A percentile compares a stretch with the other conserved stretches of the same genome.
Evolutionary conservation across 805 yeast genomes (phyloP).

Genomic region (Torulaspora microellipsoides): DNA sequence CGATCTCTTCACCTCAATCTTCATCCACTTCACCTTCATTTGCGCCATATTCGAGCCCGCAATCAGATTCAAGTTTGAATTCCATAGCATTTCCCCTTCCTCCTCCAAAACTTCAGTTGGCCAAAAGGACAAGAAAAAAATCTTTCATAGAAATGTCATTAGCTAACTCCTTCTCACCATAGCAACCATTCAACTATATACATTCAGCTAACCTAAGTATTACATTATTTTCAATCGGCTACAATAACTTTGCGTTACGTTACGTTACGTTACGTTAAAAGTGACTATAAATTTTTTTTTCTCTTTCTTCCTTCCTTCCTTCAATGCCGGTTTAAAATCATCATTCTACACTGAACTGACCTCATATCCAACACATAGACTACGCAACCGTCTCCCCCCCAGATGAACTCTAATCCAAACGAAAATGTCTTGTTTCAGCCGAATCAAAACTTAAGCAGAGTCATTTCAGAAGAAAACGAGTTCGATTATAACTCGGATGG

Average conservation of each 20-base stretch:
- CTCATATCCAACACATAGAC: too few relatives aligned
- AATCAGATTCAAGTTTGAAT: not conserved
- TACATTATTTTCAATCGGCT: too few relatives aligned
- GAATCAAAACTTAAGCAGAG: not conserved
- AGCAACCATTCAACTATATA: too few relatives aligned
- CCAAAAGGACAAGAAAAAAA: slow-evolving; percentile 14
- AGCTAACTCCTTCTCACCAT: slow-evolving; percentile 20
- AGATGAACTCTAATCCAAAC: not conserved
- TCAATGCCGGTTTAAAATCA: too few relatives aligned
- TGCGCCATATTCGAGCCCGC: not conserved
- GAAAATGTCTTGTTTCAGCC: slow-evolving; percentile 1
- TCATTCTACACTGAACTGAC: too few relatives aligned
- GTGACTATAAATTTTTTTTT: too few relatives aligned
- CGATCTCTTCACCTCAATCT: not conserved
- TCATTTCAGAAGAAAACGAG: not conserved
- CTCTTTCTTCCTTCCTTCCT: too few relatives aligned
- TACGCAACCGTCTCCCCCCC: too few relatives aligned
- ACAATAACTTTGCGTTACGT: too few relatives aligned
- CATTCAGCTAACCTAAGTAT: too few relatives aligned
- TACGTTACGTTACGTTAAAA: too few relatives aligned
- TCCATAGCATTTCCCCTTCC: not conserved
- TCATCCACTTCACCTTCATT: not conserved
- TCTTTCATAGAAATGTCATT: slow-evolving; percentile 24
- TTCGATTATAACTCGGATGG: slow-evolving; percentile 1
- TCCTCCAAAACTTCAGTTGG: not conserved